Evolutionary conservation across 371 early-diverging fungal species (phyloP).

Genomic region (Mortierella sp.): DNA sequence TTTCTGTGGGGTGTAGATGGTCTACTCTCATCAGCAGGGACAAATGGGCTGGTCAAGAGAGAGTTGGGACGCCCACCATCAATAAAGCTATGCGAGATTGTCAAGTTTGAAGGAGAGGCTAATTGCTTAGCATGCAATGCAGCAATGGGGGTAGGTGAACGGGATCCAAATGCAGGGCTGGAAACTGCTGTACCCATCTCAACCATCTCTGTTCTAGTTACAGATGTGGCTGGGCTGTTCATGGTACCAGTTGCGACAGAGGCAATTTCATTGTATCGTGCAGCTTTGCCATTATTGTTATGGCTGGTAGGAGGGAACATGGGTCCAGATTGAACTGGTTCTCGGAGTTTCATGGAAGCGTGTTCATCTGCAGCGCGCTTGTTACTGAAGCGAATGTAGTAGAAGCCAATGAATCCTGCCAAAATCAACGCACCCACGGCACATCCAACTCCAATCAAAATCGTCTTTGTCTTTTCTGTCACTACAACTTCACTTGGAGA

Average conservation of each 20-base stretch:
- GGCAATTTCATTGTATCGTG: conserved; percentile 45
- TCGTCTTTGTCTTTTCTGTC: conserved; percentile 32
- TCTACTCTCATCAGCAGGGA: conserved; percentile 26
- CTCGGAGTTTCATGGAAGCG: conserved; percentile 27
- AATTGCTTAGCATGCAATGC: conserved; percentile 23
- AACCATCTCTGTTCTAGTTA: conserved; percentile 31
- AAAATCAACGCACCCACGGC: conserved; percentile 36
- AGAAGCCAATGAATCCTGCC: conserved; percentile 46
- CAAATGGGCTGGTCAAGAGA: conserved; percentile 42
- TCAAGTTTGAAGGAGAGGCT: not conserved
- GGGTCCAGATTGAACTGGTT: conserved; percentile 35
- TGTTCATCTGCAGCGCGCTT: conserved; percentile 33
- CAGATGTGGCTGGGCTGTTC: conserved; percentile 27
- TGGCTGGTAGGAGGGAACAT: conserved; percentile 28
- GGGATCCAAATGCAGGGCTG: conserved; percentile 17
- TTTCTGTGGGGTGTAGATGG: conserved; percentile 22
- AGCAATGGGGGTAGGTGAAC: conserved; percentile 42
- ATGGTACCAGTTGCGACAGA: conserved; percentile 23
- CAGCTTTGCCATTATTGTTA: not conserved
- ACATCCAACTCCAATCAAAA: conserved; percentile 50
- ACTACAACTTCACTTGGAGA: conserved; percentile 20
- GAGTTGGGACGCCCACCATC: conserved; percentile 27
- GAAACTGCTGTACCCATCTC: conserved; percentile 13
- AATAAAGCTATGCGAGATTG: not conserved
- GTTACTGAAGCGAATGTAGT: conserved; percentile 42